Evolutionary conservation across 2,329 filamentous ascomycete genomes (phyloP), one percentile per base, ranked within the genome.

Genomic region (Botrytis cinerea): DNA sequence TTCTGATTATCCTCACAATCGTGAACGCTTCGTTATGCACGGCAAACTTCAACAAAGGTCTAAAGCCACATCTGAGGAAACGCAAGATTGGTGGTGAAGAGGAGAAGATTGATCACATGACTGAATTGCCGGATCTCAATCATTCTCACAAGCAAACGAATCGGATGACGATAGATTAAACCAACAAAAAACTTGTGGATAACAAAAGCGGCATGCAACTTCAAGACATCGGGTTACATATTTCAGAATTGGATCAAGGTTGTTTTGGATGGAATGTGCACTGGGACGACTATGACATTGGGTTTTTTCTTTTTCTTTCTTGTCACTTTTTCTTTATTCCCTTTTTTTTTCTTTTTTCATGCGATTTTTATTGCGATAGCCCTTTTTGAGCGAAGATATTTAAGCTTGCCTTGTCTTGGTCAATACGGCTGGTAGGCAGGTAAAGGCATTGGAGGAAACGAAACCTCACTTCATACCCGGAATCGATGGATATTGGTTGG

Each of bases 1-100:
- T 97, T 43, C 86, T 98, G 74, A 93, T 99, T 78, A 85, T 98
- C 70, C 85, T 94, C 75, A 99, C 96, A 74, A 98, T 99, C 78
- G 84, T 88, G 81, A 95, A 97, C 78, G 95, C 94, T 57, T 90
- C 92, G 80, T 87, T 95, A 79, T 98, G 95, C 87, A 95, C 94
- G 83, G 85, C 88, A 82, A 98, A 98, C 84, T 99, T 98, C 84
- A 89, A 92, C 82, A 91, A 91, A 77, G 96, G 96, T 14, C 86
- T 99, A 74, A 98, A 97, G 85, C 91, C 90, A 16, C 95, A 98
- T 81, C 88, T 99, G 74, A 87, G 90, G 78, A 87, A 86, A 80
- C 85, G 87, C 76, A 88, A 86, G 79, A 80, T 85, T 25, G 80
- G 81, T 67, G 81, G 80, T 72, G 83, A 82, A 74, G 85, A 87